Conservation (phyloP, 202 grass and related monocot species). For the Panicum hallii region DNA sequence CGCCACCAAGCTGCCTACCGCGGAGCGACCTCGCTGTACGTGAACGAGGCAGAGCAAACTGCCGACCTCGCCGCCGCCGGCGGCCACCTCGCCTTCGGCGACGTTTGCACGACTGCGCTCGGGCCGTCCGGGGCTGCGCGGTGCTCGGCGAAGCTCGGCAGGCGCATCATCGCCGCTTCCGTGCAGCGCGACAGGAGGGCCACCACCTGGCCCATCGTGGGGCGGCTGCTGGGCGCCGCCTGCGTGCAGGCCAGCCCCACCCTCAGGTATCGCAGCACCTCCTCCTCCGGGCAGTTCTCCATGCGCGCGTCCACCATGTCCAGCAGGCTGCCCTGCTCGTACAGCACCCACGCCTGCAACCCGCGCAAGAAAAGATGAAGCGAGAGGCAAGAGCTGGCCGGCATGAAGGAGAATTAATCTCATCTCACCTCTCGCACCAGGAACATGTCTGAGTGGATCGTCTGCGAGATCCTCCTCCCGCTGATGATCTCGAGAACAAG, state of each 20-base stretch:
- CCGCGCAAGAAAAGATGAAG: neutral
- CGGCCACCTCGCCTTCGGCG: conserved; percentile 16
- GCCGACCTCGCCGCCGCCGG: neutral
- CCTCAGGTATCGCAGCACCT: conserved; percentile 60
- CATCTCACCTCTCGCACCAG: conserved; percentile 53
- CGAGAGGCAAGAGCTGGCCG: neutral
- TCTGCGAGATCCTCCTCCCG: conserved; percentile 60
- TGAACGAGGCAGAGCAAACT: conserved; percentile 5
- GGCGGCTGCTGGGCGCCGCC: conserved; percentile 48
- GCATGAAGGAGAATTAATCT: too few species aligned
- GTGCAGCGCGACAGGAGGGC: conserved; percentile 43
- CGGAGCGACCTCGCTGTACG: conserved; percentile 36
- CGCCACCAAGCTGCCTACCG: conserved; percentile 5
- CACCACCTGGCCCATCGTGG: conserved; percentile 68
- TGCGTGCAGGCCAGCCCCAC: conserved; percentile 73
- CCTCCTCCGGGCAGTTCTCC: conserved; percentile 51
- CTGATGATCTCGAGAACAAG: conserved; percentile 68
- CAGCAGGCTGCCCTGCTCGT: conserved; percentile 49
- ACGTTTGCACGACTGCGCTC: neutral
- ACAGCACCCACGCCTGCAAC: conserved; percentile 66
- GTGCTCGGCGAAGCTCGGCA: conserved; percentile 24
- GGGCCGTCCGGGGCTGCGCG: neutral
- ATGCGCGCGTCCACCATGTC: conserved; percentile 62
- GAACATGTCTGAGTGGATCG: conserved; percentile 52
- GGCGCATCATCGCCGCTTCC: conserved; percentile 3